Conservation (phyloP, 352 stramenopile species). For the Phytopythium mirpurense region DNA sequence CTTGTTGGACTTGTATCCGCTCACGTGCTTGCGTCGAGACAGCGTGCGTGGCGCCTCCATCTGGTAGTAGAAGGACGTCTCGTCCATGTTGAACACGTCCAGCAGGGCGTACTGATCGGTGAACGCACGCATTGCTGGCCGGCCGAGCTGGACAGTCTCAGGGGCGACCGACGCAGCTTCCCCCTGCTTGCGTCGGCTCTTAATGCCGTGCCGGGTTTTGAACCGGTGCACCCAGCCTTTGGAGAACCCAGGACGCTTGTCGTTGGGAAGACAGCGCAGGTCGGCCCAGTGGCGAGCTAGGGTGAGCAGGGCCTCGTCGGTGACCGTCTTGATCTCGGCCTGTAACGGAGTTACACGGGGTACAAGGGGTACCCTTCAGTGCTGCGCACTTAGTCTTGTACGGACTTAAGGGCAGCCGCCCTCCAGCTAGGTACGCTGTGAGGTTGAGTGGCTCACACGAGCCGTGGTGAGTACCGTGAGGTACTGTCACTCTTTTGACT, state of each 20-base stretch:
- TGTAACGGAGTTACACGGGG: too few relatives aligned
- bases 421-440: too few relatives aligned
- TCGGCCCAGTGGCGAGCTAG: not conserved
- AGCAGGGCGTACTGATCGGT: constrained; percentile 5
- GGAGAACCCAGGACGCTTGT: constrained; percentile 20
- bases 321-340: constrained; percentile 5
- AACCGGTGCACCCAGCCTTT: constrained; percentile 13
- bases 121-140: not conserved
- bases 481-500: too few relatives aligned
- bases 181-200: constrained; percentile 6
- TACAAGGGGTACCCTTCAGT: too few relatives aligned
- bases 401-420: too few relatives aligned
- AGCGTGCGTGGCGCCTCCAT: not conserved
- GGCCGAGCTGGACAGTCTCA: not conserved
- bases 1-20: constrained; percentile 6
- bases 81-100: constrained; percentile 17
- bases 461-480: too few relatives aligned
- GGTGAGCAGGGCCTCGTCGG: constrained; percentile 1
- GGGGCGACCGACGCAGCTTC: constrained; percentile 7
- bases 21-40: constrained; percentile 2
- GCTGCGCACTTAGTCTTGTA: too few relatives aligned
- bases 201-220: constrained; percentile 10
- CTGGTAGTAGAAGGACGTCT: constrained; percentile 13
- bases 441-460: too few relatives aligned
- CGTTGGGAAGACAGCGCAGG: not conserved